Conservation (phyloP, 2,329 filamentous ascomycete species). For the Fusarium stilboides region DNA sequence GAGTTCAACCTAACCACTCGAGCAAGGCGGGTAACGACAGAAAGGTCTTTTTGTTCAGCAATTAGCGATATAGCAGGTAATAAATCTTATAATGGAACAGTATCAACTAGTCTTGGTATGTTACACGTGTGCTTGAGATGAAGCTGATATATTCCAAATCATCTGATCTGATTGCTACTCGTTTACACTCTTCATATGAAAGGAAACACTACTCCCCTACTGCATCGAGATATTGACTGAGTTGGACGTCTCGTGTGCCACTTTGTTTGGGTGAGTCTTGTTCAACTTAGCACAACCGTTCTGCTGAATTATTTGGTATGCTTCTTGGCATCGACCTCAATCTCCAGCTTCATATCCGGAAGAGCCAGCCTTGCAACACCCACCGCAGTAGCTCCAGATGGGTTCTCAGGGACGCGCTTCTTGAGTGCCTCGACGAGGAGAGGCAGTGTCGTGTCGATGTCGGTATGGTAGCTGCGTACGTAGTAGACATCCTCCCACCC, state of each 20-base stretch:
- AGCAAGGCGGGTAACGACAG: not conserved
- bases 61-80: not conserved
- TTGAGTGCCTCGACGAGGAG: constrained; percentile 24
- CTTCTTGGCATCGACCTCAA: constrained; percentile 43
- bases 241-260: constrained; percentile 21
- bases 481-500: constrained; percentile 51
- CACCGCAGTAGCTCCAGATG: constrained; percentile 22
- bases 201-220: too few relatives aligned
- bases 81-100: too few relatives aligned
- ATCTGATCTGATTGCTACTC: not conserved
- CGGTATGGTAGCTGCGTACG: constrained; percentile 45
- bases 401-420: constrained; percentile 29
- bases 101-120: too few relatives aligned
- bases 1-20: not conserved
- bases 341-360: constrained; percentile 42
- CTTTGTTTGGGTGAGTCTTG: not conserved
- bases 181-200: not conserved
- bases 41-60: not conserved
- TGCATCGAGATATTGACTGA: too few relatives aligned
- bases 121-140: too few relatives aligned
- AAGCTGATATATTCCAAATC: too few relatives aligned
- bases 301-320: not conserved
- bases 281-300: too few relatives aligned
- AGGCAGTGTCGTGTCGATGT: constrained; percentile 37
- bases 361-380: constrained; percentile 37